Base-by-base conservation (phyloP, 345 rosid species). In the Ceriops tagal region DNA sequence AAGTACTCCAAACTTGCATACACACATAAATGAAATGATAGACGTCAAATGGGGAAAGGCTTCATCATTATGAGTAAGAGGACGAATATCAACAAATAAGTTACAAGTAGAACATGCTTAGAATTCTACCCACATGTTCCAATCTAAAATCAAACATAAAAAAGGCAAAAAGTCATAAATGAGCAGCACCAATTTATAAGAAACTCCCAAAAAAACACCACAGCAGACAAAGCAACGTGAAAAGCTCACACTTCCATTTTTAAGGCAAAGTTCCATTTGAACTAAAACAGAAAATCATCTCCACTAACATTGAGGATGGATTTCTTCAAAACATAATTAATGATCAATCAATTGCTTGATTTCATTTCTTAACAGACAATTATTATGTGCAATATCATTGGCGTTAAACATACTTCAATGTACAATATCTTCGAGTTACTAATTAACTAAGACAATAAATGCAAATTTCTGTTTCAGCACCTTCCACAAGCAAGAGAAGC, bases 261-360 rank as follows among this genome's bases (percentile, higher is more conserved):
- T 34, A 34, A 65, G 18, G 66, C 39, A 60, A 69, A 57, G 20
- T 26, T 68, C 8, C n/a, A 43, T n/a, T 16, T 27, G 32, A 31
- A 49, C 47, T 52, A n/a, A 20, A 69, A 57, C 1, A 62, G 57
- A 56, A 19, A 11, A 47, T 21, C 47, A 68, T 47, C 55, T 18
- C 9, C 49, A 68, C 71, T 57, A 57, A 81, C 82, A 80, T 77
- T 78, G 71, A 69, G 74, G 70, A 66, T 66, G 64, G 28, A 66
- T 15, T 10, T 39, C 43, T 10, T 39, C 1, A 10, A 16, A 39
- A 10, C 46, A 39, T 39, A 39, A 61, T 13, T 20, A 27, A 63
- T 64, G 64, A 66, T 66, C 26, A 21, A 53, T 71, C 62, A 58
- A 39, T 55, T 66, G 73, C 64, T 78, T 75, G 46, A 57, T 59